Evolutionary conservation across 345 rosid species (phyloP), one percentile per base, ranked within the genome.

Genomic region (Euphorbia peplus): DNA sequence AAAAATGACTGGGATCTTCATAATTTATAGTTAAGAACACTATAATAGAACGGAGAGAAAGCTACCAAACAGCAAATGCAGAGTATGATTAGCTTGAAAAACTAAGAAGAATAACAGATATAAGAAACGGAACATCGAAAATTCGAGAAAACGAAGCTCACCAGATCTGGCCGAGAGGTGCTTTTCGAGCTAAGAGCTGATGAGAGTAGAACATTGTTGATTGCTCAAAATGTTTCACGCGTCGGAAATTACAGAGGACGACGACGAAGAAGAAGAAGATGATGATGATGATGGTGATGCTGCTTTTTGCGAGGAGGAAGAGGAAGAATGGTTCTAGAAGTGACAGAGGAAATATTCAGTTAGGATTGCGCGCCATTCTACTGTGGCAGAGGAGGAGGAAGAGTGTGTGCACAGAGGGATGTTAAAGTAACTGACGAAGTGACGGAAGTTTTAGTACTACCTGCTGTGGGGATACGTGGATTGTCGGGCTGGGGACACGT

Each of bases 111-210:
- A 37, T 12, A 29, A 29, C 14, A 1, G 9, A 22, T 0, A 29
- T 39, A 48, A 3, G 16, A 16, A 50, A 18, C 21, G 4, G 12
- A 63, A 21, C 12, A 29, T 0, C 12, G 22, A 39, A 28, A 39
- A 41, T 22, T 11, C 52, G 25, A 14, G 44, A 64, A n/a, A 32
- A 28, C 22, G 42, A 50, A 22, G 53, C 29, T 80, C 77, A 93
- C 98, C 98, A 90, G 70, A 93, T 91, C 83, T 93, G 96, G 37
- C 98, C 96, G 12, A 93, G 84, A n/a, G 97, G 90, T 55, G 92
- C 95, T 79, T 93, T 93, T n/a, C 96, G 89, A 78, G 97, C 98
- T 42, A 93, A 87, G 29, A 93, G 95, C 77, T 93, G 92, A 73
- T 90, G 93, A 9, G 98, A 91, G 84, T 85, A 93, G 78, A 93